Conservation (phyloP, 345 rosid genomes). For the Viola odorata region DNA sequence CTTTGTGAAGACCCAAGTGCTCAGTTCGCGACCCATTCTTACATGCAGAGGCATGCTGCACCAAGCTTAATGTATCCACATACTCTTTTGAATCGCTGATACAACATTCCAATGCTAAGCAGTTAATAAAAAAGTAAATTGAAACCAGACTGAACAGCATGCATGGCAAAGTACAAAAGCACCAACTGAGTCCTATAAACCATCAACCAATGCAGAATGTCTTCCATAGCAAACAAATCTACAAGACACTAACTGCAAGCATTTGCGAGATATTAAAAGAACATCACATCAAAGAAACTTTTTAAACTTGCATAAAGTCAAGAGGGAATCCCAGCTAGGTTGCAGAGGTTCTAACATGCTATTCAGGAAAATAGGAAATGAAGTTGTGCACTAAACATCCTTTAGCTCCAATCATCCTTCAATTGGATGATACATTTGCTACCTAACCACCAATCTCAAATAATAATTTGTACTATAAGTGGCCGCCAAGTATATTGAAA, state of each 20-base stretch:
- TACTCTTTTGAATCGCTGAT: slow-evolving; percentile 38
- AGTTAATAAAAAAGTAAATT: slow-evolving; percentile 2
- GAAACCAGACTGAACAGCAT: not conserved
- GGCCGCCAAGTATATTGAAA: not conserved
- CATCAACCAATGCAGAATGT: not conserved
- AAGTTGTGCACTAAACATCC: too few species aligned
- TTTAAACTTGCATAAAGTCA: too few species aligned
- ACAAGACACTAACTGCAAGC: not conserved
- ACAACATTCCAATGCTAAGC: slow-evolving; percentile 4
- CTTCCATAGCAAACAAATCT: not conserved
- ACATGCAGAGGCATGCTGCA: slow-evolving; percentile 31
- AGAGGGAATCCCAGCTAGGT: too few species aligned
- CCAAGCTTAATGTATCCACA: slow-evolving; percentile 33
- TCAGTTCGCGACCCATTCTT: slow-evolving; percentile 30
- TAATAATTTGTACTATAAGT: too few species aligned
- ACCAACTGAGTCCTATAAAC: slow-evolving; percentile 2
- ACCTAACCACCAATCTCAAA: too few species aligned
- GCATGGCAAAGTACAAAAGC: not conserved
- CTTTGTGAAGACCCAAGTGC: slow-evolving; percentile 53
- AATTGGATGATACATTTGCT: too few species aligned
- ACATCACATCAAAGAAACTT: too few species aligned
- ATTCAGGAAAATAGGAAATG: too few species aligned
- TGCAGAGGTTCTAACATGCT: too few species aligned
- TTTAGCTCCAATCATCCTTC: too few species aligned
- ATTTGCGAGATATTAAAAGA: not conserved